A percentile compares a stretch with the other conserved stretches of the same genome.
Evolutionary conservation across 2,329 filamentous ascomycete genomes (phyloP).

Genomic region (Amphichorda felina): DNA sequence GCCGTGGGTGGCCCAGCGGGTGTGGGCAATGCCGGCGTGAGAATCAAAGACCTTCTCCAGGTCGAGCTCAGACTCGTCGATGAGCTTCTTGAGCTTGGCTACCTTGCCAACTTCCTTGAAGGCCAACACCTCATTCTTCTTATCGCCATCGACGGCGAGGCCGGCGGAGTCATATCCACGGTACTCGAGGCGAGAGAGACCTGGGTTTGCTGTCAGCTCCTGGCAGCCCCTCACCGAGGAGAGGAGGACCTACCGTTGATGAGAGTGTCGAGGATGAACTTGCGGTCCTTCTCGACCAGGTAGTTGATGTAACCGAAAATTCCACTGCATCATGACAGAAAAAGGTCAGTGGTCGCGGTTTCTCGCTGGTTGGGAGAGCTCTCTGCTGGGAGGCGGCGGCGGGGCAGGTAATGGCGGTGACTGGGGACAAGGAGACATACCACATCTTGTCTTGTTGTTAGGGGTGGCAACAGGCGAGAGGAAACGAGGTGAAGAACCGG

Average conservation of each 20-base stretch:
- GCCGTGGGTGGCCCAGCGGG: slow-evolving; percentile 96
- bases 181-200: slow-evolving; percentile 92
- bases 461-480: too few relatives aligned
- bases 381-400: not conserved
- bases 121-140: slow-evolving; percentile 94
- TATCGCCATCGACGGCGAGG: slow-evolving; percentile 91
- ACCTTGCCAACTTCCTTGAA: slow-evolving; percentile 99
- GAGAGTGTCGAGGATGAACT: slow-evolving; percentile 89
- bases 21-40: slow-evolving; percentile 97
- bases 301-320: slow-evolving; percentile 99
- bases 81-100: slow-evolving; percentile 86
- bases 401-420: slow-evolving; percentile 3
- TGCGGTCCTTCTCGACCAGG: slow-evolving; percentile 95
- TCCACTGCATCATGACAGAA: slow-evolving; percentile 46
- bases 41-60: slow-evolving; percentile 91
- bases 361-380: not conserved
- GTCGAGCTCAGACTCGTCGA: slow-evolving; percentile 73
- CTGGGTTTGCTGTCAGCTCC: slow-evolving; percentile 29
- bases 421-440: slow-evolving; percentile 6
- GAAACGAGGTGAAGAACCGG: not conserved
- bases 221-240: slow-evolving; percentile 24
- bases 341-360: slow-evolving; percentile 4
- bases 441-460: slow-evolving; percentile 9
- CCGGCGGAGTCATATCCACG: slow-evolving; percentile 97
- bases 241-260: slow-evolving; percentile 65